Conservation (phyloP, 1,139 yeast genomes). For the Suhomyces yuchorum region DNA sequence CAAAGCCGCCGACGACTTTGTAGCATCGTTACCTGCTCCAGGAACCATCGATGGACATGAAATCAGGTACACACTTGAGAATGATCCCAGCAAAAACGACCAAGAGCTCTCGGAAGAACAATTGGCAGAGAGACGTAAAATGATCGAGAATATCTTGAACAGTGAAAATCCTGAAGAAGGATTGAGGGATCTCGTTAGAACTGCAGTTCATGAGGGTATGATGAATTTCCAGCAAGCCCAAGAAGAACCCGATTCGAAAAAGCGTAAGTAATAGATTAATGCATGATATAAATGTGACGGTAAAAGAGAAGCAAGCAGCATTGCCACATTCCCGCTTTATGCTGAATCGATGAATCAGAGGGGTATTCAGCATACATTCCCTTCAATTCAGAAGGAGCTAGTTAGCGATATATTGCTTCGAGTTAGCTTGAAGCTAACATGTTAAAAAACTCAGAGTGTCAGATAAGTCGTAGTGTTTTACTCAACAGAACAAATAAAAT, state of each 20-base stretch:
- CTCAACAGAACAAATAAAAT: too few species aligned
- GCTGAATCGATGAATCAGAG: too few species aligned
- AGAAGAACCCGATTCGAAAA: slow-evolving; percentile 24
- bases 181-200: slow-evolving; percentile 64
- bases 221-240: slow-evolving; percentile 27
- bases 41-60: slow-evolving; percentile 53
- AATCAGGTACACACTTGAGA: slow-evolving; percentile 58
- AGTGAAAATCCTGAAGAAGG: slow-evolving; percentile 82
- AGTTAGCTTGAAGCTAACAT: too few species aligned
- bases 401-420: too few species aligned
- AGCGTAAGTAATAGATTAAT: slow-evolving; percentile 24
- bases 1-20: slow-evolving; percentile 17
- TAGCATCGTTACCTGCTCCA: slow-evolving; percentile 41
- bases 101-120: slow-evolving; percentile 29
- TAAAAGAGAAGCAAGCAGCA: too few species aligned
- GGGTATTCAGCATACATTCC: too few species aligned
- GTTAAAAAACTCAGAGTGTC: too few species aligned
- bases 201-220: slow-evolving; percentile 60
- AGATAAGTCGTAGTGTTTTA: too few species aligned
- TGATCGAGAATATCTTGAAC: slow-evolving; percentile 68
- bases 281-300: neutral
- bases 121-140: slow-evolving; percentile 58
- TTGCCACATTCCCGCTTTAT: too few species aligned
- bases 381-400: too few species aligned
- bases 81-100: slow-evolving; percentile 37